Base-by-base conservation (phyloP, 2,329 filamentous ascomycete genomes). In the Sporothrix inflata region DNA sequence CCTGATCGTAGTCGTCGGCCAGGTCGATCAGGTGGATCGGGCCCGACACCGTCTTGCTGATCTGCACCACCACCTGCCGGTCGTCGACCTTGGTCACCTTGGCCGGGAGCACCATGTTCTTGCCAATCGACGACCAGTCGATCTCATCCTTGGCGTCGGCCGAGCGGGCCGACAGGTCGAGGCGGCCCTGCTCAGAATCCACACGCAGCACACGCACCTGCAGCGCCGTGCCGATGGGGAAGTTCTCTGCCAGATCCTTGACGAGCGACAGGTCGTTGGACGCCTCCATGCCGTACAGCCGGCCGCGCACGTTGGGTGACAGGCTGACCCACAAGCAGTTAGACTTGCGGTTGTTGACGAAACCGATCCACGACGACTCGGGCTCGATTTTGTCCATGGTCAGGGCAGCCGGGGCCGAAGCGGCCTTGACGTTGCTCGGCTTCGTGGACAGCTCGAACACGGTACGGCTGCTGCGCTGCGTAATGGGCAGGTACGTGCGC, bases 371-470 rank as follows among this genome's bases (percentile, higher is more conserved):
- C 1, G 87, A 88, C 21, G 91, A 90, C 21, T 92, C 94, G 68
- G 89, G 83, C 77, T 91, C 85, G 74, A 99, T 83, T 73, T 92
- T 88, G 34, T 93, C 90, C 42, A 98, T 83, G 8, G 89, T 89
- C 61, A 97, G 83, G 0, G 90, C 83, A 45, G 83, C 77, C 0
- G 75, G 75, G 3, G 81, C 76, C 7, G 79, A 74, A 12, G 81
- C 80, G 24, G 79, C 79, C 70, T 90, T 85, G 53, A 90, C 80
- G 73, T 92, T 87, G 72, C 88, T 91, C 45, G 89, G 87, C 82
- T 94, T 98, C 4, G 92, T 88, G 4, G 94, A 96, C 69, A 98
- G 87, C 80, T 99, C 96, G 73, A 95, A 92, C 1, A 97, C 91
- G 0, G 91, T 90, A 80, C 94, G 94, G 71, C 90, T 90, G 65